A percentile compares a stretch with the other conserved stretches of the same genome.
Evolutionary conservation across 2,329 filamentous ascomycete species (phyloP).

Genomic region (Fonsecaea nubica): DNA sequence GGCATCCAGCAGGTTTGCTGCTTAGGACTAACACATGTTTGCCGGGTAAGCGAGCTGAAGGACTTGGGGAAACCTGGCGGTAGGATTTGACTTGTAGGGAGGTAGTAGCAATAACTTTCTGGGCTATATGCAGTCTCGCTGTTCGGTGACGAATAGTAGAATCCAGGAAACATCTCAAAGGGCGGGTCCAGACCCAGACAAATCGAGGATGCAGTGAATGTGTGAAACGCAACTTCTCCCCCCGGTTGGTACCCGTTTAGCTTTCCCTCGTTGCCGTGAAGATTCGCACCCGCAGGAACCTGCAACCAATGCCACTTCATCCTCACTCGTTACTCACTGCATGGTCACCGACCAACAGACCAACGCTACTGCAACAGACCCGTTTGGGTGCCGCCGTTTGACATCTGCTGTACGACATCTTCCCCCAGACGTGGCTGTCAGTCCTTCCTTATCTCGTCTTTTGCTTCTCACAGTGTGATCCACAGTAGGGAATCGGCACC

Average conservation of each 20-base stretch:
- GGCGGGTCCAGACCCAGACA: background rate
- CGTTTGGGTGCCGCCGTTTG: conserved; percentile 13
- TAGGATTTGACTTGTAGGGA: background rate
- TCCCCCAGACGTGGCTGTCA: conserved; percentile 23
- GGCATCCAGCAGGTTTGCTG: background rate
- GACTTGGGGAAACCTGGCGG: background rate
- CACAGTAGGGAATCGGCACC: conserved; percentile 3
- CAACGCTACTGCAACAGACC: conserved; percentile 14
- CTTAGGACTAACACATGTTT: no score
- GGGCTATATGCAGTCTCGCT: no score
- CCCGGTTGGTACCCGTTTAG: conserved; percentile 1
- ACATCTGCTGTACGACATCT: conserved; percentile 18
- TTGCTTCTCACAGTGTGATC: background rate
- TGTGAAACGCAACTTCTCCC: background rate
- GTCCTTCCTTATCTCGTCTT: conserved; percentile 10
- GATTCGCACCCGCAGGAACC: conserved; percentile 4
- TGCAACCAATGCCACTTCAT: conserved; percentile 13
- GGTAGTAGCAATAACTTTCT: background rate
- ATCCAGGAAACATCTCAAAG: no score
- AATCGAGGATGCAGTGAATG: background rate
- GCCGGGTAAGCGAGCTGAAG: background rate
- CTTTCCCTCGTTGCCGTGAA: background rate
- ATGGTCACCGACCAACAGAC: background rate
- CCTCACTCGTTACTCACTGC: conserved; percentile 1
- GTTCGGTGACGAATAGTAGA: no score